These are phyloP conservation scores for Phytophthora uliginosa DNA, from an alignment of 352 stramenopile species.

Conservation along the genomic window DNA sequence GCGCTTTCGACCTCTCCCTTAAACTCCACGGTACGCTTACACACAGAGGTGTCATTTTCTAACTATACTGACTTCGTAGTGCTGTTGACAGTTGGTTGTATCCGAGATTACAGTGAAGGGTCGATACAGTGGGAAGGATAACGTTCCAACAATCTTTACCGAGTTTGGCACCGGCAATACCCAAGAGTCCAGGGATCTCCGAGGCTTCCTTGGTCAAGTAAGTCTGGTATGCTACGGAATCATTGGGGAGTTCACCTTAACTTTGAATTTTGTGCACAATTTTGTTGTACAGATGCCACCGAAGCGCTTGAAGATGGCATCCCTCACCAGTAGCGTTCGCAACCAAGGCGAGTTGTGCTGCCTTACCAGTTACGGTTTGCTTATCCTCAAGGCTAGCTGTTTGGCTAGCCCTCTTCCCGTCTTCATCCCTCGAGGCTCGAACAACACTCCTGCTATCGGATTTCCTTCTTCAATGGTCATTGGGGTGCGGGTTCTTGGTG, in stretches of 20 bases:
- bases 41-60: not conserved
- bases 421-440: slow-evolving; percentile 48
- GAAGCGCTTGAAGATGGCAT: slow-evolving; percentile 72
- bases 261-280: slow-evolving; percentile 4
- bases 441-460: slow-evolving; percentile 58
- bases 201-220: slow-evolving; percentile 44
- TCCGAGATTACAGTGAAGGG: slow-evolving; percentile 75
- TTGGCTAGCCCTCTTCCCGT: slow-evolving; percentile 42
- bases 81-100: slow-evolving; percentile 42
- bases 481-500: slow-evolving; percentile 55
- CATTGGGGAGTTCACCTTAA: not conserved
- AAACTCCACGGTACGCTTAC: slow-evolving; percentile 39
- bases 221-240: not conserved
- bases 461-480: slow-evolving; percentile 58
- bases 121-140: slow-evolving; percentile 58
- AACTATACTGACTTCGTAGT: not conserved
- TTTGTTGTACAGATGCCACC: slow-evolving; percentile 22
- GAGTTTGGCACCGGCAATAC: slow-evolving; percentile 59
- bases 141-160: slow-evolving; percentile 59
- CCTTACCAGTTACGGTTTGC: slow-evolving; percentile 65
- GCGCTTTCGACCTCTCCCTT: slow-evolving; percentile 58
- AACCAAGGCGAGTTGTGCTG: slow-evolving; percentile 57
- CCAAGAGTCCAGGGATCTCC: slow-evolving; percentile 65
- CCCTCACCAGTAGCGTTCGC: slow-evolving; percentile 48
- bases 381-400: slow-evolving; percentile 51